Evolutionary conservation across 352 stramenopile species (phyloP), one percentile per base, ranked within the genome.

Genomic region (Pilasporangium apinafurcum): DNA sequence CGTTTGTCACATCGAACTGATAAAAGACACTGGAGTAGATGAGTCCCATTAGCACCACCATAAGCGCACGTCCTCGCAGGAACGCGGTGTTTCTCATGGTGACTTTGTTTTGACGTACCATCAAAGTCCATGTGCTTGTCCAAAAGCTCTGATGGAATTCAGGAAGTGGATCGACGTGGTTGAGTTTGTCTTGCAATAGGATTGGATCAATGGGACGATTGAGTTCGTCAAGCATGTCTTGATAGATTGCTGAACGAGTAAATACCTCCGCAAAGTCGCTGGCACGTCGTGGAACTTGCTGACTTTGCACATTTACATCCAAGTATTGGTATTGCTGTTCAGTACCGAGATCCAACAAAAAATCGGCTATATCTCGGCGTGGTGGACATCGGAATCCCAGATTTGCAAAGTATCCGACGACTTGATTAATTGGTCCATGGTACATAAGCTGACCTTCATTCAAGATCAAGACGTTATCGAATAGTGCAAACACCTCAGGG

Each of bases 401-500:
- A 37, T 17, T 43, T 25, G 62, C 48, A 22, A 69, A 69, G 41
- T 69, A 69, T 7, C 37, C 22, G 1, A 55, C n/a, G 5, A 38
- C 46, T 0, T 54, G 33, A 8, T 48, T 31, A 3, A 40, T 22
- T 31, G 57, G 57, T 9, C 57, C 57, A 31, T 44, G 49, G 48
- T 87, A 97, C 31, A 96, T 75, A 16, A 97, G 60, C 16, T 68
- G 49, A 28, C 87, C 84, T 17, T 86, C 61, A 51, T 84, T 80
- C 18, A 97, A 50, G 16, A 97, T 36, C 18, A 95, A 73, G 2
- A 96, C 50, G 36, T 96, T 74, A 56, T 97, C 89, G 59, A 97
- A 97, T 9, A 96, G 53, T 14, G 69, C 66, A 30, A 90, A 91
- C n/a, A n/a, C n/a, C n/a, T n/a, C n/a, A n/a, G n/a, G n/a, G n/a